A percentile compares a stretch with the other conserved stretches of the same genome.
Evolutionary conservation across 768 basidiomycete species (phyloP).

Genomic region (Leucosporidium yakuticum): DNA sequence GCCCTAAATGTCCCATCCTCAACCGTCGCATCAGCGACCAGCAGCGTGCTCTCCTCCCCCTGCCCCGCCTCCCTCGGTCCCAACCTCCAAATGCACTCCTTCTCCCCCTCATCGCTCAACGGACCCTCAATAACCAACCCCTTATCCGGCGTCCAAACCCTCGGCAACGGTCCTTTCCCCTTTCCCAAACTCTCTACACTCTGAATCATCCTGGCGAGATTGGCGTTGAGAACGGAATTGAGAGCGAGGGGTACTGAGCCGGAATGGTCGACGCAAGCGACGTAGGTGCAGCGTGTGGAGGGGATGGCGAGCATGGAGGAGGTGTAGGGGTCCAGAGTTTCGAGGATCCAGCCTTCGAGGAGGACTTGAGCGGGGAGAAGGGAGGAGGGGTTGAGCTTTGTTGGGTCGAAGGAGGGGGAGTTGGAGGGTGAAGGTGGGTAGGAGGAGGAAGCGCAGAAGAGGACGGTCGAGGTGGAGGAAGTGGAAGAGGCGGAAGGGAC

Average conservation of each 20-base stretch:
- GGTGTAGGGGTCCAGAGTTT: constrained; percentile 92
- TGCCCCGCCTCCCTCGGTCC: not conserved
- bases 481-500: constrained; percentile 42
- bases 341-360: constrained; percentile 90
- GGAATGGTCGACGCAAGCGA: constrained; percentile 78
- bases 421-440: not conserved
- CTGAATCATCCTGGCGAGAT: constrained; percentile 64
- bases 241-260: constrained; percentile 77
- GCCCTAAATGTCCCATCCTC: constrained; percentile 17
- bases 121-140: constrained; percentile 44
- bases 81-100: constrained; percentile 37
- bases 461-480: constrained; percentile 53
- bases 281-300: constrained; percentile 76
- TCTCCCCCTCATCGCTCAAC: constrained; percentile 33
- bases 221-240: constrained; percentile 76
- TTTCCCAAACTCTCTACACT: constrained; percentile 70
- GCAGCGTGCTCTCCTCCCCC: constrained; percentile 1
- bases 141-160: constrained; percentile 62
- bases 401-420: constrained; percentile 38
- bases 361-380: constrained; percentile 75
- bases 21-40: constrained; percentile 8
- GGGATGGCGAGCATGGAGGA: constrained; percentile 91
- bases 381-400: constrained; percentile 67
- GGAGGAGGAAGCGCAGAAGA: constrained; percentile 78
- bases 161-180: constrained; percentile 58